phyloP scores from a whole-genome alignment of 805 yeast species.

The Candida endomychidarum region DNA sequence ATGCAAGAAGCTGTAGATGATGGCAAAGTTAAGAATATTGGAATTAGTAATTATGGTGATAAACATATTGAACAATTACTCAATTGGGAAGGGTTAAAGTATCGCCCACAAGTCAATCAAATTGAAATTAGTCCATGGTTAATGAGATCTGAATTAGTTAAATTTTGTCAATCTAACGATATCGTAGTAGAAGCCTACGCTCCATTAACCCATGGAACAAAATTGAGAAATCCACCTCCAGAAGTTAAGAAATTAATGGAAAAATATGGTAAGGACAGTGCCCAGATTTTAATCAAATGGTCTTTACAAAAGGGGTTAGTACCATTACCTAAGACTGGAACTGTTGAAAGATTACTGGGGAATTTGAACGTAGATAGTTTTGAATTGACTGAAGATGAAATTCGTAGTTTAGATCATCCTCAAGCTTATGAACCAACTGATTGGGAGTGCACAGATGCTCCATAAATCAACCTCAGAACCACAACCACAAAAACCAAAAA shows the following conservation, averaged over 20 bases:
- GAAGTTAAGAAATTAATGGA: constrained; percentile 22
- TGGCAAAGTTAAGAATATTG: constrained; percentile 53
- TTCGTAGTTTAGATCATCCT: constrained; percentile 28
- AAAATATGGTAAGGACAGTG: constrained; percentile 41
- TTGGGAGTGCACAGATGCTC: constrained; percentile 71
- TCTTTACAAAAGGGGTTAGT: constrained; percentile 47
- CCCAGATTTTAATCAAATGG: constrained; percentile 52
- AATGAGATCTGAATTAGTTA: constrained; percentile 38
- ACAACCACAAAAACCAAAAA: neutral
- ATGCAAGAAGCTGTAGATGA: constrained; percentile 53
- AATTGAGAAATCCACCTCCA: constrained; percentile 23
- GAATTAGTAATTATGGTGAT: constrained; percentile 64
- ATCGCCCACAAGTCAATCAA: constrained; percentile 49
- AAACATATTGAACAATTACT: constrained; percentile 56
- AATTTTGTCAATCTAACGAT: constrained; percentile 26
- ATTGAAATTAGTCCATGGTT: constrained; percentile 52
- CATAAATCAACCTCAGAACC: constrained; percentile 23
- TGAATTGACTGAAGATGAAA: constrained; percentile 27
- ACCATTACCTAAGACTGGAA: constrained; percentile 35
- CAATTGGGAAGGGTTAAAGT: constrained; percentile 43
- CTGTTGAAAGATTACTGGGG: constrained; percentile 21
- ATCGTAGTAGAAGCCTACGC: constrained; percentile 39
- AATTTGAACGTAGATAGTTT: constrained; percentile 27
- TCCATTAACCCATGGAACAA: constrained; percentile 39
- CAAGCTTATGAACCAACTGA: constrained; percentile 67